phyloP scores from a whole-genome alignment of 805 yeast species.

The Saccharomyces mikatae region DNA sequence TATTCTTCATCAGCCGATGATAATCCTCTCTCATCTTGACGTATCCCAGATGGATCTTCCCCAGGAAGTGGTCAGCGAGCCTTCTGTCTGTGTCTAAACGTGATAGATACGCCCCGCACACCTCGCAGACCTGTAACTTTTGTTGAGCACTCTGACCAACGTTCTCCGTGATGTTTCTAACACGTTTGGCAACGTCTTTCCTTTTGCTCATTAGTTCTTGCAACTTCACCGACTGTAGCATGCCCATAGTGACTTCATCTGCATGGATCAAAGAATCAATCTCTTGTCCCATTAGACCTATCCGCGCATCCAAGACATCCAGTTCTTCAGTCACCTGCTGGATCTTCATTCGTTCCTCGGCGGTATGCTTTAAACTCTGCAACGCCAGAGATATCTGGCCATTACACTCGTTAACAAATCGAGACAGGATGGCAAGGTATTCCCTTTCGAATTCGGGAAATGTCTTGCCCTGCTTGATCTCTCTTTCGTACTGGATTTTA shows the following conservation, averaged over 20 bases:
- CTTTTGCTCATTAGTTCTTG: constrained; percentile 42
- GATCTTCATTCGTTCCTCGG: constrained; percentile 60
- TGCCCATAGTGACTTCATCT: constrained; percentile 44
- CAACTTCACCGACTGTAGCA: constrained; percentile 42
- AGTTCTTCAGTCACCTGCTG: constrained; percentile 47
- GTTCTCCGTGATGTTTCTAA: constrained; percentile 56
- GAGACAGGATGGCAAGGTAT: constrained; percentile 39
- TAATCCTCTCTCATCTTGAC: constrained; percentile 61
- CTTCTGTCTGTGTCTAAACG: constrained; percentile 81
- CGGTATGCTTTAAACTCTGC: constrained; percentile 53
- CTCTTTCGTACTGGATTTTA: constrained; percentile 57
- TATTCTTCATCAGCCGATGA: constrained; percentile 31
- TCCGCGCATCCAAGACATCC: constrained; percentile 52
- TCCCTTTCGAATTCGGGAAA: constrained; percentile 42
- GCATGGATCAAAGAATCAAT: constrained; percentile 43
- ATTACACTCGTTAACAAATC: constrained; percentile 60
- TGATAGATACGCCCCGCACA: constrained; percentile 83
- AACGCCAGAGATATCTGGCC: constrained; percentile 54
- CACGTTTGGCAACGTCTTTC: constrained; percentile 44
- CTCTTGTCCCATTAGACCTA: constrained; percentile 63
- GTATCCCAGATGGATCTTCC: constrained; percentile 79
- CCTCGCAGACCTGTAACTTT: constrained; percentile 80
- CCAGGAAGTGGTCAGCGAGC: constrained; percentile 81
- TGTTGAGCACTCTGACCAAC: constrained; percentile 84
- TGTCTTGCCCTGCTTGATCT: constrained; percentile 33